Conservation (phyloP, 176 grass and related monocot genomes). For the Aegilops longissima region DNA sequence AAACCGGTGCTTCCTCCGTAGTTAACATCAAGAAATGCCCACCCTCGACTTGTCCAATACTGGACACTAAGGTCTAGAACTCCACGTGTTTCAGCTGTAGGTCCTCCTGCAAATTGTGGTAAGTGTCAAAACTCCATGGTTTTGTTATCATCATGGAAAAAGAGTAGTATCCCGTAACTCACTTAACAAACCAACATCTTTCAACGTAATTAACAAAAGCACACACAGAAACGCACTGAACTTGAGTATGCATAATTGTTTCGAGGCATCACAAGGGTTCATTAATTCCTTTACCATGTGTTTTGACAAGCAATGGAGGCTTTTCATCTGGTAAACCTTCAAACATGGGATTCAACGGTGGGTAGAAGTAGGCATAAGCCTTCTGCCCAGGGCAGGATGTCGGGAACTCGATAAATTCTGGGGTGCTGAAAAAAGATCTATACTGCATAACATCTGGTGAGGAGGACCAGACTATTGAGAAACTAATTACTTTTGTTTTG, state of each 20-base stretch:
- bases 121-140: neutral
- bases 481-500: slow-evolving; percentile 50
- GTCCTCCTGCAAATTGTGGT: slow-evolving; percentile 62
- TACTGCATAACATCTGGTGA: slow-evolving; percentile 54
- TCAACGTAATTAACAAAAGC: neutral
- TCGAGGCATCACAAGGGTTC: neutral
- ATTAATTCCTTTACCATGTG: slow-evolving; percentile 64
- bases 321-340: slow-evolving; percentile 73
- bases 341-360: slow-evolving; percentile 65
- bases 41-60: slow-evolving; percentile 97
- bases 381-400: slow-evolving; percentile 62
- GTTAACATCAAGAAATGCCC: slow-evolving; percentile 96
- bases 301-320: slow-evolving; percentile 89
- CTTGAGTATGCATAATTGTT: slow-evolving; percentile 20
- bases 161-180: neutral
- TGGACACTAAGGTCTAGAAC: slow-evolving; percentile 77
- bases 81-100: slow-evolving; percentile 70
- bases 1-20: slow-evolving; percentile 93
- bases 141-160: slow-evolving; percentile 29
- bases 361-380: slow-evolving; percentile 97
- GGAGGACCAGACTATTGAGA: slow-evolving; percentile 88
- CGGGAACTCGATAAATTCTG: slow-evolving; percentile 85
- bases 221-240: neutral
- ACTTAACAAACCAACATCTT: slow-evolving; percentile 11
- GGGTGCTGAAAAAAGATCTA: slow-evolving; percentile 63